A percentile compares a stretch with the other conserved stretches of the same genome.
phyloP scores from a whole-genome alignment of 306 rosid species.

The Castanopsis chinensis region DNA sequence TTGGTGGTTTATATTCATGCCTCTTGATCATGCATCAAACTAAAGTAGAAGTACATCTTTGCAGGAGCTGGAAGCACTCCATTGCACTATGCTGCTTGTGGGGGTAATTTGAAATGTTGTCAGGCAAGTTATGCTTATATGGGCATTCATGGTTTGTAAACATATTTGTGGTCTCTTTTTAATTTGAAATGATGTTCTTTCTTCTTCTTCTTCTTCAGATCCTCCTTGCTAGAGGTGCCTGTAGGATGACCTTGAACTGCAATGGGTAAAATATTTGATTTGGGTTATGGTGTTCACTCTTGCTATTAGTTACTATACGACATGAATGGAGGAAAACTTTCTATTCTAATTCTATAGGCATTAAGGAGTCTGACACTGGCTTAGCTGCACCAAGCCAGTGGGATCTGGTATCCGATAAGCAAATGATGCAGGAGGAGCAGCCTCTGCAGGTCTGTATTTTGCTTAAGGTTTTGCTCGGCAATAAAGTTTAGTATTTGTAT shows the following conservation, averaged over 20 bases:
- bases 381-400: too few species aligned
- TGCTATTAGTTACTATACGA: constrained; percentile 3
- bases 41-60: constrained; percentile 8
- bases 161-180: constrained; percentile 8
- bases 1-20: constrained; percentile 5
- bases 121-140: constrained; percentile 60
- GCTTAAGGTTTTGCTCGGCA: too few species aligned
- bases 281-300: neutral
- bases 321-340: constrained; percentile 16
- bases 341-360: too few species aligned
- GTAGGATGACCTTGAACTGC: constrained; percentile 77
- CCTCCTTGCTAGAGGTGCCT: constrained; percentile 85
- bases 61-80: constrained; percentile 98
- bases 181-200: constrained; percentile 18
- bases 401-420: too few species aligned
- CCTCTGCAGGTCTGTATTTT: too few species aligned
- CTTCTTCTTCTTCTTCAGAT: constrained; percentile 46
- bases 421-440: too few species aligned
- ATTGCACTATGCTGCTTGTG: constrained; percentile 97
- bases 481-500: too few species aligned
- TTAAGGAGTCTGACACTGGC: too few species aligned
- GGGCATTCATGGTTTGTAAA: constrained; percentile 7
- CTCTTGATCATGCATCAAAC: constrained; percentile 17
- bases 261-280: constrained; percentile 59
- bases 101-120: constrained; percentile 94